Evolutionary conservation across 139 green algal genomes (phyloP).

Genomic region (Tetradesmus lagerheimii): DNA sequence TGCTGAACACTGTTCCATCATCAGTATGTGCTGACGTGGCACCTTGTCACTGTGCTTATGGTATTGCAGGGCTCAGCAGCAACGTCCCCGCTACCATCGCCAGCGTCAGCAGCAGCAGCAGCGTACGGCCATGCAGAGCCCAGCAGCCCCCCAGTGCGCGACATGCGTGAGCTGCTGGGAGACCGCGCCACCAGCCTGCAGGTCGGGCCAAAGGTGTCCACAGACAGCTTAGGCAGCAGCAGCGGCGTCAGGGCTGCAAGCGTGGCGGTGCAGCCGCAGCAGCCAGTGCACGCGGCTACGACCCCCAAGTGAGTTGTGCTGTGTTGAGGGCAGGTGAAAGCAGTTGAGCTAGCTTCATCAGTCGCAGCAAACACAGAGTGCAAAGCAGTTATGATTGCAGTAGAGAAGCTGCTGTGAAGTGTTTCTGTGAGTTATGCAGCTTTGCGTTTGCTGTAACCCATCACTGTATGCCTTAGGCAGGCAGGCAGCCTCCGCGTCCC

Average conservation of each 20-base stretch:
- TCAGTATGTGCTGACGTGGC: background rate
- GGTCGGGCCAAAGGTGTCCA: background rate
- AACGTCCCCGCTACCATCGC: background rate
- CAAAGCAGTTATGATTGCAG: background rate
- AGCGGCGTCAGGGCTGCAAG: background rate
- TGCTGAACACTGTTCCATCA: no score
- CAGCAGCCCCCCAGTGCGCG: conserved; percentile 39
- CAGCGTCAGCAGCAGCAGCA: background rate
- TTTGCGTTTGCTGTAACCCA: background rate
- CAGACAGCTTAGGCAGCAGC: conserved; percentile 7
- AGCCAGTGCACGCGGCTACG: background rate
- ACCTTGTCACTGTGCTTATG: background rate
- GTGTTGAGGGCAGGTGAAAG: background rate
- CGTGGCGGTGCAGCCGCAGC: background rate
- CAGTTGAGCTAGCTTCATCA: background rate
- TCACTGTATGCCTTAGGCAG: background rate
- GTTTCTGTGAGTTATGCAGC: no score
- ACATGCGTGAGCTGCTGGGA: conserved; percentile 47
- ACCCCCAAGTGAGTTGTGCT: background rate
- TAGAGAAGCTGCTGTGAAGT: no score
- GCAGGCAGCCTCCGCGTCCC: background rate
- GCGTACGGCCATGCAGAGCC: background rate
- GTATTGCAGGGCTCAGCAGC: background rate
- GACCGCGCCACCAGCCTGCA: conserved; percentile 26
- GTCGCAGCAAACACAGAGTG: background rate